Conservation (phyloP, 495 filamentous ascomycete species). For the Staphylotrichum longicolle region DNA sequence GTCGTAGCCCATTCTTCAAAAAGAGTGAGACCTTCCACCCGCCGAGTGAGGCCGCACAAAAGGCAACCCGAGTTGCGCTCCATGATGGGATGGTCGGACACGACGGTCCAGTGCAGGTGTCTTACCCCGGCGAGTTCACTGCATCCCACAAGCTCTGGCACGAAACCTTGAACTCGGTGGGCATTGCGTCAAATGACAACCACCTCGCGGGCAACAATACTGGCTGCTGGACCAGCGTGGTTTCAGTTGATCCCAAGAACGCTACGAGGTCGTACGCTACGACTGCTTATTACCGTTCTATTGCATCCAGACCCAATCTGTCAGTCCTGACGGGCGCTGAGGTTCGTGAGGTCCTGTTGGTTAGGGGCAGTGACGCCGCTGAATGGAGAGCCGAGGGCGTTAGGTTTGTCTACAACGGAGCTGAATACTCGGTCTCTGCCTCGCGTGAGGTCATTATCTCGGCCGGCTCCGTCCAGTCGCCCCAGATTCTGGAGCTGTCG, state of each 20-base stretch:
- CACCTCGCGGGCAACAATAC: constrained; percentile 45
- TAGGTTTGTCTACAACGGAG: constrained; percentile 39
- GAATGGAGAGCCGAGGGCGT: constrained; percentile 45
- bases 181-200: constrained; percentile 40
- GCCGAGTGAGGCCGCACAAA: constrained; percentile 31
- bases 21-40: constrained; percentile 49
- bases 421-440: constrained; percentile 31
- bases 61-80: constrained; percentile 18
- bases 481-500: constrained; percentile 58
- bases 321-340: constrained; percentile 41
- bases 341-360: constrained; percentile 41
- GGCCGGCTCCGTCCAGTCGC: constrained; percentile 51
- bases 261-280: constrained; percentile 50
- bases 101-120: constrained; percentile 45
- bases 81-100: constrained; percentile 35
- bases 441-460: constrained; percentile 53
- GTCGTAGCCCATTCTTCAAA: constrained; percentile 47
- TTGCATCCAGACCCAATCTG: constrained; percentile 42
- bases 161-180: constrained; percentile 42
- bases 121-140: constrained; percentile 44
- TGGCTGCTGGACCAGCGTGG: constrained; percentile 47
- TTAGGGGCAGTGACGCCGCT: neutral
- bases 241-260: constrained; percentile 37
- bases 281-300: constrained; percentile 39
- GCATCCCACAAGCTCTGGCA: constrained; percentile 50